Percentiles rank a stretch among this genome's conserved stretches.
Conservation (phyloP, 345 rosid genomes). For the Linum usitatissimum region DNA sequence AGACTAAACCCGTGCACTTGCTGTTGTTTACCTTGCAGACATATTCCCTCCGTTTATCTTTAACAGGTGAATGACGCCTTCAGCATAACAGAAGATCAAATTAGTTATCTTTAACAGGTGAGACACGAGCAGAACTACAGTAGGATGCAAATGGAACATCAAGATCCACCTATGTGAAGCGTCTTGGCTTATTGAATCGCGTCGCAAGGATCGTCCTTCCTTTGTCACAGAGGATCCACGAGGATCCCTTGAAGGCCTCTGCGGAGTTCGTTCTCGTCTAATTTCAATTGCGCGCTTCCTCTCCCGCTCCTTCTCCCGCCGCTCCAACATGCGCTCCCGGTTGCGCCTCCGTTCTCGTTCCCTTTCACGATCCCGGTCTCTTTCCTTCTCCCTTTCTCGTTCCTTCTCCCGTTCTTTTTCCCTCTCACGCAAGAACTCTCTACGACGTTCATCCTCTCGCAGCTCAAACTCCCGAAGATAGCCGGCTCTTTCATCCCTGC, state of each 20-base stretch:
- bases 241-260: constrained; percentile 52
- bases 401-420: constrained; percentile 46
- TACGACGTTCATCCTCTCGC: constrained; percentile 87
- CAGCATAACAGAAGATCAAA: constrained; percentile 86
- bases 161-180: constrained; percentile 85
- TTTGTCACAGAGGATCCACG: constrained; percentile 61
- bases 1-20: constrained; percentile 38
- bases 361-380: constrained; percentile 38
- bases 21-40: constrained; percentile 82
- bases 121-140: constrained; percentile 54
- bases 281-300: constrained; percentile 54
- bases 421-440: constrained; percentile 65
- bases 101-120: constrained; percentile 54
- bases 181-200: constrained; percentile 68
- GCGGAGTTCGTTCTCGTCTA: constrained; percentile 62
- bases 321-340: constrained; percentile 54
- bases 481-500: constrained; percentile 76
- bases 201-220: constrained; percentile 47
- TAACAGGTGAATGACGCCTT: constrained; percentile 92
- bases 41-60: constrained; percentile 93
- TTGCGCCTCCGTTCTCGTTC: constrained; percentile 33
- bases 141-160: constrained; percentile 53
- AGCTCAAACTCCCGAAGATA: constrained; percentile 90
- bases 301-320: constrained; percentile 70
- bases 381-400: constrained; percentile 17